Percentiles rank a stretch among this genome's conserved stretches.
Evolutionary conservation across 2,329 filamentous ascomycete genomes (phyloP).

Genomic region (Cordyceps militaris): DNA sequence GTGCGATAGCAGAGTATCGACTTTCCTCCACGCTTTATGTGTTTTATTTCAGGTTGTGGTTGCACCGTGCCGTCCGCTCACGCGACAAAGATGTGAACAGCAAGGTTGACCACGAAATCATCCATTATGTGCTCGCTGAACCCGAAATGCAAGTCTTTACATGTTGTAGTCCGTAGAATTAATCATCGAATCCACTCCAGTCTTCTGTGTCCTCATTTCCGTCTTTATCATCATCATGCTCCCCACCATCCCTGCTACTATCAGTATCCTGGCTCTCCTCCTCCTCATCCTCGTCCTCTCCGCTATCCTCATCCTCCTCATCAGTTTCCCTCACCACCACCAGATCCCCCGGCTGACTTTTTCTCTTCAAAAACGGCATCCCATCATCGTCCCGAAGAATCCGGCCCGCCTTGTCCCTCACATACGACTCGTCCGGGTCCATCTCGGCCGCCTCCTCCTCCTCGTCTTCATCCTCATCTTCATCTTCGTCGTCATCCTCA

Average conservation of each 20-base stretch:
- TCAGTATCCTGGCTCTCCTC: not conserved
- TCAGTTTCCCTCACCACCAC: conserved; percentile 23
- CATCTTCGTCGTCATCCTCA: conserved; percentile 16
- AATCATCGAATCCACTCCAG: conserved; percentile 19
- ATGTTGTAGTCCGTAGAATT: not conserved
- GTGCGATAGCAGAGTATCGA: too few relatives aligned
- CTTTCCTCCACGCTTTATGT: too few relatives aligned
- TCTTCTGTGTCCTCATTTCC: not conserved
- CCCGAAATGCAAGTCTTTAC: not conserved
- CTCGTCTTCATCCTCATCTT: not conserved
- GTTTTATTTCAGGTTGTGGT: not conserved
- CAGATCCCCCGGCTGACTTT: conserved; percentile 25
- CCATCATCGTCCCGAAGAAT: conserved; percentile 37
- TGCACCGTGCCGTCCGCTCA: not conserved
- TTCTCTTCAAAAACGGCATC: conserved; percentile 31
- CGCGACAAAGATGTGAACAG: not conserved
- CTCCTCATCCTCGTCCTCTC: not conserved
- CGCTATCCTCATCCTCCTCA: conserved; percentile 21
- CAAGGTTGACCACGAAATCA: not conserved
- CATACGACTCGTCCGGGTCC: conserved; percentile 39
- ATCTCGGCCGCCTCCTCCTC: not conserved
- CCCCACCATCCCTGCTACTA: not conserved
- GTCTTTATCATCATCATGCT: not conserved
- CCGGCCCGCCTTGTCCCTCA: conserved; percentile 47
- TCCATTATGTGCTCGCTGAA: not conserved